Evolutionary conservation across 2,329 filamentous ascomycete genomes (phyloP), one percentile per base, ranked within the genome.

Genomic region (Tolypocladium album): DNA sequence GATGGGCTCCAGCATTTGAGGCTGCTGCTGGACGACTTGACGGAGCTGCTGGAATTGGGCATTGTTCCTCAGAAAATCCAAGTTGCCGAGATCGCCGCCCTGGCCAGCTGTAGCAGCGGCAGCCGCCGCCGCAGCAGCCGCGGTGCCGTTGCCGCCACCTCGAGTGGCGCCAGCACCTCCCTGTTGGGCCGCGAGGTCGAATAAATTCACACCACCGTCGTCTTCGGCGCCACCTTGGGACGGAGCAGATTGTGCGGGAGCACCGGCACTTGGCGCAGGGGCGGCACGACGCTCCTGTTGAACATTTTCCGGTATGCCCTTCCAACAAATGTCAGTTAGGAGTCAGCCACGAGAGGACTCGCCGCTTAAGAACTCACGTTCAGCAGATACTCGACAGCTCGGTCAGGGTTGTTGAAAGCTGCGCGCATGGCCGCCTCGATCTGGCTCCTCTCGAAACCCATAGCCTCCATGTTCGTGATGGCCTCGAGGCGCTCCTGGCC

Each of bases 1-100:
- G 67, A 99, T 97, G 8, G 94, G 93, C 79, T 99, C 94, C 27
- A 99, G 87, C 94, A 99, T 99, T 73, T 94, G 89, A 22, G 94
- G 94, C 73, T 97, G 90, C 74, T 97, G 92, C 77, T 99, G 94
- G 53, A 99, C 93, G 27, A 99, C 88, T 76, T 97, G 92, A 64
- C 94, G 89, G 62, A 99, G 84, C 77, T 99, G 94, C 77, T 97
- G 94, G 78, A 99, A 99, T 75, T 97, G 93, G 31, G 92, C 88
- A 74, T 97, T 97, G 75, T 92, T 90, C 70, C 94, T 88, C 60
- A 99, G 80, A 74, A 96, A 97, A 65, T 97, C 93, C 61, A 99
- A 84, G 70, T 92, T 95, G 34, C 88, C 88, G 34, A 90, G 77
- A 47, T 83, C 82, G 57, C 73, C 81, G 53, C 68, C 75, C 43